Conservation (phyloP, 768 basidiomycete species). For the Phlebiopsis flavidoalba region DNA sequence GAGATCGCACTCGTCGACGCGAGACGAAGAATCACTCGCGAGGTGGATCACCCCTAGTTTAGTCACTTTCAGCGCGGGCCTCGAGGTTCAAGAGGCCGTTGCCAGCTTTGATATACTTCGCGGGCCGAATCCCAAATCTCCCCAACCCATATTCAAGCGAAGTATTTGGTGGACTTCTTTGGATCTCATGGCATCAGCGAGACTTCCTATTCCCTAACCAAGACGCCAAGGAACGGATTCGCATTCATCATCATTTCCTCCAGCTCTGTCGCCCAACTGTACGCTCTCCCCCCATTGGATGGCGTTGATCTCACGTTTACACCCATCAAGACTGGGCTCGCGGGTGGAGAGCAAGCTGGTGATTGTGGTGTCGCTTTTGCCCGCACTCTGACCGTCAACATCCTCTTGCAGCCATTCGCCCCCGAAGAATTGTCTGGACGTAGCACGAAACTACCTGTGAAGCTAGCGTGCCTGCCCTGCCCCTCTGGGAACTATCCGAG, state of each 20-base stretch:
- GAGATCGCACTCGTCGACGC: conserved; percentile 1
- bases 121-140: conserved; percentile 50
- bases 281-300: conserved; percentile 10
- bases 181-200: conserved; percentile 37
- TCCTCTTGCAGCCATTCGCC: not conserved
- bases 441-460: not conserved
- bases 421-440: not conserved
- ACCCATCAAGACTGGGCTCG: not conserved
- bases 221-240: conserved; percentile 27
- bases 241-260: conserved; percentile 40
- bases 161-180: conserved; percentile 37
- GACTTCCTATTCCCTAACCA: conserved; percentile 27
- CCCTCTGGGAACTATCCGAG: not conserved
- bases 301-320: not conserved
- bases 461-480: not conserved
- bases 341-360: conserved; percentile 31
- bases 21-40: conserved; percentile 23
- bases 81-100: conserved; percentile 44
- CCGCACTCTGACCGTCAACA: not conserved
- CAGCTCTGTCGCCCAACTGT: conserved; percentile 36
- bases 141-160: conserved; percentile 28
- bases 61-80: conserved; percentile 51
- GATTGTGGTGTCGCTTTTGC: not conserved
- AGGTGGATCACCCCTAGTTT: conserved; percentile 49
- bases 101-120: conserved; percentile 66